A percentile compares a stretch with the other conserved stretches of the same genome.
Conservation (phyloP, 768 basidiomycete genomes). For the Artomyces pyxidatus region DNA sequence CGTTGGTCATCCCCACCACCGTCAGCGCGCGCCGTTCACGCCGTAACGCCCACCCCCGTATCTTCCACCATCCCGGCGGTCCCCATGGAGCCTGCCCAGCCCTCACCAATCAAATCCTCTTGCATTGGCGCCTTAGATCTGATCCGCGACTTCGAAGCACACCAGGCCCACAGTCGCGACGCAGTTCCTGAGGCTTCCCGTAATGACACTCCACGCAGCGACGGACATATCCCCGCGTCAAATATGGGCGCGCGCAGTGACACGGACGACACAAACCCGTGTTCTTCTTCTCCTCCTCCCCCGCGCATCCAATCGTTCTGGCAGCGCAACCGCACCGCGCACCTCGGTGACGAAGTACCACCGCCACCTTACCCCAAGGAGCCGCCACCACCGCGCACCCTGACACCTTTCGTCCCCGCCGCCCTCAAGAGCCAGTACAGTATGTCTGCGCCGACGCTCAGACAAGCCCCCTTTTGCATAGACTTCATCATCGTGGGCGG, state of each 20-base stretch:
- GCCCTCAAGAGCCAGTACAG: background rate
- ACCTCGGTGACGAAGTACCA: background rate
- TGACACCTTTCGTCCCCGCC: background rate
- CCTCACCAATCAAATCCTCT: background rate
- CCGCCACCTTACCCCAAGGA: background rate
- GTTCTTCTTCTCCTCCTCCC: too few relatives aligned
- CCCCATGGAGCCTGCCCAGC: background rate
- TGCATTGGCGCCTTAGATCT: background rate
- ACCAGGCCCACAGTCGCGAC: background rate
- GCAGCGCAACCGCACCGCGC: background rate
- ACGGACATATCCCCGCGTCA: background rate
- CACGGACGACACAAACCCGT: background rate
- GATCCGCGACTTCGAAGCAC: background rate
- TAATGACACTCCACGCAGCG: background rate
- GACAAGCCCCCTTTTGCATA: constrained; percentile 6
- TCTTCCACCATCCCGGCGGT: too few relatives aligned
- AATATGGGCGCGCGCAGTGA: background rate
- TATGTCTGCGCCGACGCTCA: background rate
- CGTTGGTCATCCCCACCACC: too few relatives aligned
- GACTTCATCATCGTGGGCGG: constrained; percentile 15
- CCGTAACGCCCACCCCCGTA: too few relatives aligned
- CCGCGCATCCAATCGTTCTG: background rate
- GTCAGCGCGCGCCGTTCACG: too few relatives aligned
- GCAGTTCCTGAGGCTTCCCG: background rate
- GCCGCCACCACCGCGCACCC: background rate